These are phyloP conservation scores for Vitis hybrid DNA, from an alignment of 177 flowering plant genomes.

Conservation along the genomic window DNA sequence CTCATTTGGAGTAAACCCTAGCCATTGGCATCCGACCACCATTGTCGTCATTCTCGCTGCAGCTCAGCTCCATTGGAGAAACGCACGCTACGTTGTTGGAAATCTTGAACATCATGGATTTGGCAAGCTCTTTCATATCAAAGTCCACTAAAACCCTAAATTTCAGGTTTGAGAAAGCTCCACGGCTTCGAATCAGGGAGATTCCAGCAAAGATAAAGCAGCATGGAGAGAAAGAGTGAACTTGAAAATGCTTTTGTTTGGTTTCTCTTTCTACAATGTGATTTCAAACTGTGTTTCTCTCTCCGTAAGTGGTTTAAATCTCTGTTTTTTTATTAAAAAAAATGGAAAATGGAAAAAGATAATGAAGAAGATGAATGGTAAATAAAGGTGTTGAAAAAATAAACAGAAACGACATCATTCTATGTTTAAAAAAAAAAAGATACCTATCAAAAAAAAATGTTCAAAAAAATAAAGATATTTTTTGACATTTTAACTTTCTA, in stretches of 20 bases:
- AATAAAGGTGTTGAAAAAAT: too few species aligned
- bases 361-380: too few species aligned
- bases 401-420: too few species aligned
- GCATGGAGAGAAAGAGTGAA: background rate
- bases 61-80: constrained; percentile 25
- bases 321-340: background rate
- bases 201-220: constrained; percentile 10
- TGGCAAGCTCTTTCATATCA: constrained; percentile 28
- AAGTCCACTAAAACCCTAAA: constrained; percentile 9
- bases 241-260: background rate
- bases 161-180: background rate
- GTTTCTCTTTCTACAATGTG: constrained; percentile 19
- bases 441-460: too few species aligned
- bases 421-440: too few species aligned
- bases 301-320: too few species aligned
- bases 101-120: constrained; percentile 51
- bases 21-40: constrained; percentile 18
- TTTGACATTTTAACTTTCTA: too few species aligned
- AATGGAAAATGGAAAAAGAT: too few species aligned
- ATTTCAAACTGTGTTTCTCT: constrained; percentile 12
- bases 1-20: background rate
- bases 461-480: too few species aligned
- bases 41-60: constrained; percentile 6
- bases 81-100: constrained; percentile 23
- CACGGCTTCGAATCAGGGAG: constrained; percentile 6